Evolutionary conservation across 345 rosid genomes (phyloP), one percentile per base, ranked within the genome.

Genomic region (Pelargonium nanum): DNA sequence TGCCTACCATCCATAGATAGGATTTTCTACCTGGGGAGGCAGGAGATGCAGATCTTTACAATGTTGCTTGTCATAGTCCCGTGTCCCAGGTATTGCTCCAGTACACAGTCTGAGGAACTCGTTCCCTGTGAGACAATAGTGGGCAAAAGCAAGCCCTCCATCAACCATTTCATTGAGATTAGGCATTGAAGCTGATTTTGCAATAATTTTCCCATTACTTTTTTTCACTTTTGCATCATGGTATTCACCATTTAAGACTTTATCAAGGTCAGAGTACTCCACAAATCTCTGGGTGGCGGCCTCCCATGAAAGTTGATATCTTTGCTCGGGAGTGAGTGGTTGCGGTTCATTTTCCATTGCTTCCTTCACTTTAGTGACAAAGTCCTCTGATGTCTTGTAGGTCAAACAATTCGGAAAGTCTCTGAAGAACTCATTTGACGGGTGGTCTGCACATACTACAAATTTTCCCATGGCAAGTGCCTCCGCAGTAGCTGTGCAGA

Each of bases 401-500:
- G 99, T 87, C 55, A 89, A 70, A 71, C 99, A 89, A 73, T 93
- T 93, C 13, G 99, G 97, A 75, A 89, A 93, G 67, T 90, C 85
- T 63, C 83, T 87, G 77, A 93, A 93, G 79, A 89, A 93, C 73
- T 93, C 96, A 65, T 93, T 93, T 10, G 99, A 93, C 20, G 97
- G 99, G 73, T 93, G 94, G 70, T 93, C 97, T 2, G 99, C 99
- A 59, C 99, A 93, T 4, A 93, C 78, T 8, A 93, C 99, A 32
- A 93, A 85, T 65, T 89, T 93, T 22, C 99, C 99, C 99, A 93
- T 93, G 0, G 99, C 99, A 28, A 93, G 87, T 20, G 97, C 99
- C 77, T 93, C 99, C 13, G 97, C 99, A 17, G 99, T 93, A 57
- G 99, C 97, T 25, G 97, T 93, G 85, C 99, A 93, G 54, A 93